Evolutionary conservation across 2,329 filamentous ascomycete genomes (phyloP), one percentile per base, ranked within the genome.

Genomic region (Pleoardoris graminearum): DNA sequence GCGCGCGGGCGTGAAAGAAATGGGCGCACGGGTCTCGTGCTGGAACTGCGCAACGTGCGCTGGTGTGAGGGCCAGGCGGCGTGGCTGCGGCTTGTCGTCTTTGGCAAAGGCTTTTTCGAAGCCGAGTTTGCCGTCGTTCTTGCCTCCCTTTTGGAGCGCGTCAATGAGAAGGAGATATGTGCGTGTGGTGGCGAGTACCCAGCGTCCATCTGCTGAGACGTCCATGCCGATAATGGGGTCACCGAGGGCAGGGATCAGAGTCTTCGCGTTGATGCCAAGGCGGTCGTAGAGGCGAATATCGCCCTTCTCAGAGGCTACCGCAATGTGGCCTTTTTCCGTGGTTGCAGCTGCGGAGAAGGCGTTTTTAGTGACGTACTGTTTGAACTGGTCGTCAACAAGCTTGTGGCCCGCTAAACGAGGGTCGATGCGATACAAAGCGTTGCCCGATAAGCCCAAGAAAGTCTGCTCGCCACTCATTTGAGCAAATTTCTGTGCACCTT

Each of bases 211-310:
- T 7, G 94, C 94, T 46, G 91, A 96, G 10, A 96, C 91, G 70
- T 99, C 94, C 57, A 99, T 84, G 54, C 94, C 94, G 60, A 95
- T 88, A 66, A 99, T 97, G 3, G 92, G 86, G 68, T 99, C 94
- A 61, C 94, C 94, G 12, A 99, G 85, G 5, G 94, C 94, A 3
- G 94, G 94, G 51, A 99, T 92, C 58, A 95, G 90, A 0, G 94
- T 97, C 82, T 99, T 99, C 33, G 94, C 94, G 62, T 96, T 95
- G 76, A 97, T 95, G 12, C 94, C 94, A 2, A 99, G 84, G 16
- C 92, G 89, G 72, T 99, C 94, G 67, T 99, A 99, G 65, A 99
- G 85, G 49, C 94, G 90, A 57, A 99, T 91, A 63, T 99, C 94
- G 63, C 94, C 94, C 79, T 99, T 99, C 78, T 96, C 96, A 48